Conservation (phyloP, 768 basidiomycete species). For the Rhizopogon vinicolor region DNA sequence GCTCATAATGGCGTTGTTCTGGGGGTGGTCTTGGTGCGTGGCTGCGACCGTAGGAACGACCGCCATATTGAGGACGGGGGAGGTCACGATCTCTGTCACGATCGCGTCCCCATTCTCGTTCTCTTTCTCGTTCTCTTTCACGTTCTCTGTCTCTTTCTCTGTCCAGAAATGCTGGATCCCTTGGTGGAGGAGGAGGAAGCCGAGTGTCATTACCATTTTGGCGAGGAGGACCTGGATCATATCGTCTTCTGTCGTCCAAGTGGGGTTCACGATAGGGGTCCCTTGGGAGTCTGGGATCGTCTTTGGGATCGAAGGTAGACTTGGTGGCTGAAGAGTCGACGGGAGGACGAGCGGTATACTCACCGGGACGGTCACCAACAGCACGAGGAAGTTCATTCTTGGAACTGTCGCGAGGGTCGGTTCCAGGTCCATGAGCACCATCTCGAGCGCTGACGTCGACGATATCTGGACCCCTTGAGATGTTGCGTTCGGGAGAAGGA, state of each 20-base stretch:
- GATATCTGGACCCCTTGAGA: slow-evolving; percentile 9
- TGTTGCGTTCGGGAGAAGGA: slow-evolving; percentile 2
- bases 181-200: slow-evolving; percentile 9
- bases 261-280: slow-evolving; percentile 21
- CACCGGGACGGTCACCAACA: slow-evolving; percentile 22
- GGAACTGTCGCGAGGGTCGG: slow-evolving; percentile 1
- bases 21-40: slow-evolving; percentile 39
- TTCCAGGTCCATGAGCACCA: background rate
- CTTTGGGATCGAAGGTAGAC: slow-evolving; percentile 20
- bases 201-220: slow-evolving; percentile 13
- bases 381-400: slow-evolving; percentile 8
- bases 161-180: slow-evolving; percentile 30
- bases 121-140: slow-evolving; percentile 28
- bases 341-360: slow-evolving; percentile 22
- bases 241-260: slow-evolving; percentile 26
- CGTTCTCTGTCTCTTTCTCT: slow-evolving; percentile 29
- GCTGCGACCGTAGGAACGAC: slow-evolving; percentile 34
- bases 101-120: slow-evolving; percentile 21
- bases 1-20: slow-evolving; percentile 46
- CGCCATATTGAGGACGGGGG: slow-evolving; percentile 31
- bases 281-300: slow-evolving; percentile 18
- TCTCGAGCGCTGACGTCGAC: slow-evolving; percentile 5
- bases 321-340: slow-evolving; percentile 21
- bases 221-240: slow-evolving; percentile 18
- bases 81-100: slow-evolving; percentile 29